These are phyloP conservation scores for Ophiostoma tasmaniense DNA, from an alignment of 2,329 filamentous ascomycete genomes.

Conservation along the genomic window DNA sequence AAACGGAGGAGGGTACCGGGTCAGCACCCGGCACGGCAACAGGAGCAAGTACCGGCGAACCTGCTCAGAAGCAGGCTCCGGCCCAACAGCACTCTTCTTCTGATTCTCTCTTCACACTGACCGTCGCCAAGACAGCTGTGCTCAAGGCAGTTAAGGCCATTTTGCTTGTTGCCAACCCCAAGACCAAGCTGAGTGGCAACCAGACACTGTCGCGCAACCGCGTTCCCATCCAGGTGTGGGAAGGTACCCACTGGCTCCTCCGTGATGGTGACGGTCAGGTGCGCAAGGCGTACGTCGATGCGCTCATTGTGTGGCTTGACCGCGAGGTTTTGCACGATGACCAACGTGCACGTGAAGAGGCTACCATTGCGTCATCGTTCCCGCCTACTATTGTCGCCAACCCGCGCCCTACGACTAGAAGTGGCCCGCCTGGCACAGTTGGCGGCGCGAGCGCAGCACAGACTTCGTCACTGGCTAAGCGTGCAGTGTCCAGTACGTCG, in stretches of 20 bases:
- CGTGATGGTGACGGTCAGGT: conserved; percentile 71
- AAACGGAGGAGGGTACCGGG: conserved; percentile 24
- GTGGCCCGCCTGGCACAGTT: conserved; percentile 24
- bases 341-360: conserved; percentile 51
- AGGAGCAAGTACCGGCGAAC: conserved; percentile 29
- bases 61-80: conserved; percentile 35
- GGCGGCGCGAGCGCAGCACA: neutral
- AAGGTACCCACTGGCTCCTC: conserved; percentile 90
- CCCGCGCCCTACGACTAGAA: conserved; percentile 37
- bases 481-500: conserved; percentile 28
- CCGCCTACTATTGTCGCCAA: conserved; percentile 21
- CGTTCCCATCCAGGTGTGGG: conserved; percentile 79
- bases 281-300: conserved; percentile 76
- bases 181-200: conserved; percentile 49
- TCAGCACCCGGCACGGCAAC: neutral
- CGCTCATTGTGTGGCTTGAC: conserved; percentile 74
- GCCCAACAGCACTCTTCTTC: conserved; percentile 28
- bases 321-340: conserved; percentile 66
- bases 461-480: neutral
- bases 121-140: conserved; percentile 52
- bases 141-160: conserved; percentile 76
- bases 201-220: conserved; percentile 61
- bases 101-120: conserved; percentile 46
- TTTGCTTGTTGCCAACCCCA: conserved; percentile 68
- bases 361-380: conserved; percentile 17